Percentiles rank a stretch among this genome's conserved stretches.
Conservation (phyloP, 1,284 basidiomycete genomes). For the Tylopilus sp. region DNA sequence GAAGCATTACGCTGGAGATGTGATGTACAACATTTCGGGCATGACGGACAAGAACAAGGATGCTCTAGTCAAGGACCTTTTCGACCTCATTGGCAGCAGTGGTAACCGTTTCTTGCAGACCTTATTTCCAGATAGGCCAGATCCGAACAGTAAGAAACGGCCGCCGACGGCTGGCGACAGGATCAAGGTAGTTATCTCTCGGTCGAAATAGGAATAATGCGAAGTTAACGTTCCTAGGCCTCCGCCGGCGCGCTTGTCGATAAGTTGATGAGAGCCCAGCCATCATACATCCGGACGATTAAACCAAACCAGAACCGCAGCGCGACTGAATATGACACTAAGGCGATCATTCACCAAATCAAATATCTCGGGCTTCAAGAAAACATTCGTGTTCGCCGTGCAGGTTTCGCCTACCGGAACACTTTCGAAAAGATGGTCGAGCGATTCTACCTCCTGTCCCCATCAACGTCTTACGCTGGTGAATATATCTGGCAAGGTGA, state of each 20-base stretch:
- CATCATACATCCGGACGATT: slow-evolving; percentile 98
- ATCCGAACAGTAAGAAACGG: slow-evolving; percentile 95
- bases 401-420: slow-evolving; percentile 96
- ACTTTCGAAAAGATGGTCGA: slow-evolving; percentile 99
- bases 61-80: slow-evolving; percentile 87
- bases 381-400: slow-evolving; percentile 95
- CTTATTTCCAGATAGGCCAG: slow-evolving; percentile 92
- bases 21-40: slow-evolving; percentile 94
- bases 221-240: slow-evolving; percentile 39
- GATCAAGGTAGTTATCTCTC: slow-evolving; percentile 70
- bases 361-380: slow-evolving; percentile 99
- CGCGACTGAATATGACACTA: slow-evolving; percentile 86
- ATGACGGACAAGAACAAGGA: slow-evolving; percentile 99
- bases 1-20: slow-evolving; percentile 95
- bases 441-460: slow-evolving; percentile 93
- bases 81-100: slow-evolving; percentile 82
- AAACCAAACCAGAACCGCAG: slow-evolving; percentile 99
- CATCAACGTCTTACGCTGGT: slow-evolving; percentile 94
- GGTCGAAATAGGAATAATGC: slow-evolving; percentile 7
- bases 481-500: slow-evolving; percentile 98
- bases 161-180: slow-evolving; percentile 98
- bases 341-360: slow-evolving; percentile 96
- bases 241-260: slow-evolving; percentile 95
- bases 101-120: slow-evolving; percentile 81
- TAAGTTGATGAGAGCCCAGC: slow-evolving; percentile 93